Base-by-base conservation (phyloP, 352 stramenopile genomes). In the Globisporangium rhizosaccharum region DNA sequence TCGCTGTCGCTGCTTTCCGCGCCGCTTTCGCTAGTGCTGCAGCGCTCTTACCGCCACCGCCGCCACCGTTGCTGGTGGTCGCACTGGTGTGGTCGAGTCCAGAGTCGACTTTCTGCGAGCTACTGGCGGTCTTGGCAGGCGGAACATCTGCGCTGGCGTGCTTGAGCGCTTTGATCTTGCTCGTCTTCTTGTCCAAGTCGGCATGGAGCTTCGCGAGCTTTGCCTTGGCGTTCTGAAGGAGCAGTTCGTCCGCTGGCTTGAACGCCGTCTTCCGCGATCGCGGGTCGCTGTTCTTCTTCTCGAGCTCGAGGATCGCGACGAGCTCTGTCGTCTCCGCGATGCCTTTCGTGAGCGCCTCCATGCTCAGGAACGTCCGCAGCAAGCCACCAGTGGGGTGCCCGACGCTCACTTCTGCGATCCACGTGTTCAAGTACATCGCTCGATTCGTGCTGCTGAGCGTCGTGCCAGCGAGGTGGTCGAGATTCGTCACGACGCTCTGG, bases 361-460 rank as follows among this genome's bases (percentile, higher is more conserved):
- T 85, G 6, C 69, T 73, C 9, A 94, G 50, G 55, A 93, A 95
- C 7, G 72, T 86, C 6, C 72, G 61, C 26, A 96, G 63, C 10
- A 96, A 52, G 0, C 79, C 85, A 5, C 85, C 83, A 0, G 85
- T 94, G 5, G 87, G 82, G 39, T 85, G 79, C 20, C 76, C 80
- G 9, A 96, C 73, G 45, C 79, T 90, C 23, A 96, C 83, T 63
- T 96, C 86, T 8, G 85, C 87, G 39, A 96, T 79, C 88, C 86
- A 96, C n/a, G 78, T 87, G 48, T 77, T 72, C 3, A 93, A 14
- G 49, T 96, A 96, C 53, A 92, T 63, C 11, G 41, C 41, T 47
- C 41, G 41, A 7, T 47, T 83, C 3, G 54, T 84, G 20, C 70
- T 62, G 10, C 63, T 75, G 33, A 39, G 33, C 2, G 30, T 76